These are phyloP conservation scores for Carex arenaria DNA, from an alignment of 202 grass and related monocot genomes.

Conservation along the genomic window DNA sequence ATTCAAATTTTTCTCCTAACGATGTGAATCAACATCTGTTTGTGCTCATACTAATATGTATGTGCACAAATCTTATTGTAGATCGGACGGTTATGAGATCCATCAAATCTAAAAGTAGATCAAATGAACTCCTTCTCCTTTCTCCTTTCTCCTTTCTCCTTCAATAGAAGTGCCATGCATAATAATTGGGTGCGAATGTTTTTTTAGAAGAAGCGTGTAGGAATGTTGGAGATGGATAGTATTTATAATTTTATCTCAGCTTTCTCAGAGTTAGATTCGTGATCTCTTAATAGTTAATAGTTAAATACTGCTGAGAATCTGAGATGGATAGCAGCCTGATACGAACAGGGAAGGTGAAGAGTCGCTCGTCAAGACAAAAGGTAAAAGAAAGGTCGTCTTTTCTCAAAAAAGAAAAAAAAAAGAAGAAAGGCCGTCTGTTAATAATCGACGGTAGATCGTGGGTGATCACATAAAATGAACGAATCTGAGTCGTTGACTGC, in stretches of 20 bases:
- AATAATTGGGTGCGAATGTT: no score
- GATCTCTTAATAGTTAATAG: not conserved
- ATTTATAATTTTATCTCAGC: not conserved
- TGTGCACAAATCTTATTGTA: no score
- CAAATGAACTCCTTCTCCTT: no score
- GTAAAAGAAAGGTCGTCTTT: no score
- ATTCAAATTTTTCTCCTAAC: no score
- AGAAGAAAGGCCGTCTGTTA: not conserved
- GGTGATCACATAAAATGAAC: not conserved
- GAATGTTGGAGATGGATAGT: not conserved
- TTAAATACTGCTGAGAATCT: not conserved
- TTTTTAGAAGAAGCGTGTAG: no score
- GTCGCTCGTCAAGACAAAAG: not conserved
- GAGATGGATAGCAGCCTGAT: not conserved
- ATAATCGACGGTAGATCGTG: constrained; percentile 14
- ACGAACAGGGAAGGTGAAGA: not conserved
- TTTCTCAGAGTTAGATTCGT: constrained; percentile 7
- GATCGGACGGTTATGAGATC: no score
- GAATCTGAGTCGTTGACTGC: not conserved
- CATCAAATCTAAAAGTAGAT: no score
- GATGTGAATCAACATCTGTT: no score
- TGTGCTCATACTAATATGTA: no score
- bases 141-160: no score
- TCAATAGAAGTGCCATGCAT: no score
- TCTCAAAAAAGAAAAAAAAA: not conserved